Conservation (phyloP, 2,329 filamentous ascomycete species). For the Trichoderma oligosporum region DNA sequence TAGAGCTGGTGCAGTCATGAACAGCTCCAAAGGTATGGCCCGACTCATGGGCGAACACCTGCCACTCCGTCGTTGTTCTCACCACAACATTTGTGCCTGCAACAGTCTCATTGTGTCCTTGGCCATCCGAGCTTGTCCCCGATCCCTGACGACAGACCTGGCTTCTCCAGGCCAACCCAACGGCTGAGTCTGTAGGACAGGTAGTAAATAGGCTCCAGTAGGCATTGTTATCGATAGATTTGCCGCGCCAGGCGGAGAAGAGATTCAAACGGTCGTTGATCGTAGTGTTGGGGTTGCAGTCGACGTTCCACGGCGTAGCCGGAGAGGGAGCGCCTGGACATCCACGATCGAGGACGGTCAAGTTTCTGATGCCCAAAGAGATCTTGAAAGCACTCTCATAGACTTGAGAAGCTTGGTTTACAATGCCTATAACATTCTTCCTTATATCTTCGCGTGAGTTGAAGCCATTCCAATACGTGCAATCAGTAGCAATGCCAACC, state of each 20-base stretch:
- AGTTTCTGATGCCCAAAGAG: slow-evolving; percentile 80
- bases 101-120: slow-evolving; percentile 63
- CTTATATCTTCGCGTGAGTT: slow-evolving; percentile 58
- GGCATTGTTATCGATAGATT: slow-evolving; percentile 73
- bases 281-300: slow-evolving; percentile 58
- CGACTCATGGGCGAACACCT: slow-evolving; percentile 90
- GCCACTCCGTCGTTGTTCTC: slow-evolving; percentile 80
- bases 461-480: slow-evolving; percentile 75
- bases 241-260: slow-evolving; percentile 85
- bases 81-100: slow-evolving; percentile 87
- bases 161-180: slow-evolving; percentile 89
- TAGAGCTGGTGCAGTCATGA: slow-evolving; percentile 75
- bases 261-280: slow-evolving; percentile 78
- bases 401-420: slow-evolving; percentile 81
- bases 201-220: slow-evolving; percentile 89
- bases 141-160: slow-evolving; percentile 70
- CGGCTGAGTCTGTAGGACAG: slow-evolving; percentile 76
- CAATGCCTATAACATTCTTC: slow-evolving; percentile 72
- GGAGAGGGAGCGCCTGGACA: slow-evolving; percentile 68
- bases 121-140: slow-evolving; percentile 46
- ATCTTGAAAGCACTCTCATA: slow-evolving; percentile 95
- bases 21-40: slow-evolving; percentile 95
- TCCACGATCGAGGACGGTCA: slow-evolving; percentile 70
- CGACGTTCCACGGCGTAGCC: slow-evolving; percentile 78
- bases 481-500: slow-evolving; percentile 89